A percentile compares a stretch with the other conserved stretches of the same genome.
Conservation (phyloP, 331 rosid genomes). For the Acacia pycnantha region DNA sequence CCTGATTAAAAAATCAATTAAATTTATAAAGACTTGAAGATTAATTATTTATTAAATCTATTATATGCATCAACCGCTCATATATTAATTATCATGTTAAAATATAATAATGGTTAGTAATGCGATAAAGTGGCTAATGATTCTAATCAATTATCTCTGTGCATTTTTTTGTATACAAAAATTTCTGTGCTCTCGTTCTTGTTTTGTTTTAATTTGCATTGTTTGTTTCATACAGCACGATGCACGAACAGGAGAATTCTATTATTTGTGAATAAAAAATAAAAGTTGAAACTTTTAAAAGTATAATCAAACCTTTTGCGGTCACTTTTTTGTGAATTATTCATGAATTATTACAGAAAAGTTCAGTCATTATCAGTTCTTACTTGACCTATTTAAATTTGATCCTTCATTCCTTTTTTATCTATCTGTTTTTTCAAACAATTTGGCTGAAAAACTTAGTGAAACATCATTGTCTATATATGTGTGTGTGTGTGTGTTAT, state of each 20-base stretch:
- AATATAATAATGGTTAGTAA: background rate
- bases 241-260: background rate
- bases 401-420: background rate
- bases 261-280: slow-evolving; percentile 3
- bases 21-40: too few relatives aligned
- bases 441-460: slow-evolving; percentile 11
- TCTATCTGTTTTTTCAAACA: background rate
- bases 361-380: background rate
- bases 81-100: background rate
- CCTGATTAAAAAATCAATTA: background rate
- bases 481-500: too few relatives aligned
- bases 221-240: background rate
- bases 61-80: background rate
- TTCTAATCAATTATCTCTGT: slow-evolving; percentile 15
- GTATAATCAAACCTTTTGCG: slow-evolving; percentile 23
- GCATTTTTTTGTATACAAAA: background rate
- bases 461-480: slow-evolving; percentile 1
- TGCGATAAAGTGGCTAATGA: slow-evolving; percentile 27
- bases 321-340: slow-evolving; percentile 33
- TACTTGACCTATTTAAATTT: background rate
- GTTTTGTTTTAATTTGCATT: background rate
- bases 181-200: background rate
- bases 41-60: too few relatives aligned
- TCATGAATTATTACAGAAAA: slow-evolving; percentile 9
- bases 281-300: slow-evolving; percentile 27